These are phyloP conservation scores for Mycena maculata DNA, from an alignment of 768 basidiomycete species.

Conservation along the genomic window DNA sequence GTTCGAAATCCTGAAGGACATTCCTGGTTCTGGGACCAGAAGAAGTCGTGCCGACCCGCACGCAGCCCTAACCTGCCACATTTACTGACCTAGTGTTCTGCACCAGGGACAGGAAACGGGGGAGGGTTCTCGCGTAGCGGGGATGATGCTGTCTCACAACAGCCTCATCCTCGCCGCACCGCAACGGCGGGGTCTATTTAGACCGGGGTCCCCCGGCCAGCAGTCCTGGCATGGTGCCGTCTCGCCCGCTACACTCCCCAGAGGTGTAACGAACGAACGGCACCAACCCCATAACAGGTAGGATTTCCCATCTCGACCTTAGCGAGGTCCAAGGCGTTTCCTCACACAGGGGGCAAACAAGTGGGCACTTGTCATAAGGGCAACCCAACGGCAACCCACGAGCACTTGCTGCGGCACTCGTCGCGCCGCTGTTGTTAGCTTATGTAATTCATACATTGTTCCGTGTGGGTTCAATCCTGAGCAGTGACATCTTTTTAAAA, in stretches of 20 bases:
- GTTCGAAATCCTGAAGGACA: background rate
- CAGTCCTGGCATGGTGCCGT: conserved; percentile 24
- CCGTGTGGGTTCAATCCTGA: too few relatives aligned
- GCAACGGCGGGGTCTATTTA: conserved; percentile 24
- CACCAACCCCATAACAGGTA: conserved; percentile 14
- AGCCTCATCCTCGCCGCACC: background rate
- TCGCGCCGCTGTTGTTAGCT: too few relatives aligned
- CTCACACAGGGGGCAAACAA: too few relatives aligned
- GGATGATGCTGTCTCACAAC: background rate
- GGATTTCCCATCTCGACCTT: background rate
- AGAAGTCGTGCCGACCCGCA: conserved; percentile 1
- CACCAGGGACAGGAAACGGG: conserved; percentile 25
- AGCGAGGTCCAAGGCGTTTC: background rate
- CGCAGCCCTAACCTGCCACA: conserved; percentile 27
- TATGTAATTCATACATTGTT: too few relatives aligned
- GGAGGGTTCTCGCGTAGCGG: conserved; percentile 12
- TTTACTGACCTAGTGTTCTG: conserved; percentile 6
- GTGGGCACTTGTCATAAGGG: too few relatives aligned
- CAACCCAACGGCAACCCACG: too few relatives aligned
- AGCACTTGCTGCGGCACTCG: too few relatives aligned
- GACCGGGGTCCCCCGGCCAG: conserved; percentile 28
- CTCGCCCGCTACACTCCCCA: background rate
- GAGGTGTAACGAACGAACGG: background rate
- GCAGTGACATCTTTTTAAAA: too few relatives aligned
- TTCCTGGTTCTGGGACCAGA: conserved; percentile 16